phyloP scores from a whole-genome alignment of 768 basidiomycete species.

The Brasilioporus rufonigricans region DNA sequence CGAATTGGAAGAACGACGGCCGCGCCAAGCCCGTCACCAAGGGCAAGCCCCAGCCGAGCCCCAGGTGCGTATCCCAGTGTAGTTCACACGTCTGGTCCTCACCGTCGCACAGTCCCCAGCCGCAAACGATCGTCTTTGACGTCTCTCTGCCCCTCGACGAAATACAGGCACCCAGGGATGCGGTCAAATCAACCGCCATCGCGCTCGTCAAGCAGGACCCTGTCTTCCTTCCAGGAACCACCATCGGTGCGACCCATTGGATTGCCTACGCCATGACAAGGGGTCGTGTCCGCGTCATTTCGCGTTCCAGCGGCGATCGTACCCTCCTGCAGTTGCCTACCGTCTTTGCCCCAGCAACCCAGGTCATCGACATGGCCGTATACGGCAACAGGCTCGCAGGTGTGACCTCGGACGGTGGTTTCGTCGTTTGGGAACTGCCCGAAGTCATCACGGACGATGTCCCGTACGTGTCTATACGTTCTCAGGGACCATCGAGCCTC shows the following conservation, averaged over 20 bases:
- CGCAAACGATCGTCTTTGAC: conserved; percentile 73
- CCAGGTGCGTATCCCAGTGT: conserved; percentile 42
- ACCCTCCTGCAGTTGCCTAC: conserved; percentile 75
- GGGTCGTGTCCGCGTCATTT: conserved; percentile 88
- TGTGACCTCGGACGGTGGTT: conserved; percentile 84
- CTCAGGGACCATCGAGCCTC: neutral
- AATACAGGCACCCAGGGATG: conserved; percentile 71
- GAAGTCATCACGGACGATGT: conserved; percentile 83
- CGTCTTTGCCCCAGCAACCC: conserved; percentile 57
- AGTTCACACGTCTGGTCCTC: neutral
- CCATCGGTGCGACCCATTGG: conserved; percentile 90
- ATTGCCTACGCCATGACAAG: conserved; percentile 92
- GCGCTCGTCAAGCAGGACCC: conserved; percentile 85
- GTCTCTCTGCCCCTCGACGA: conserved; percentile 71
- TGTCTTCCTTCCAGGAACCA: conserved; percentile 80
- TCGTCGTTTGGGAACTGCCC: conserved; percentile 86
- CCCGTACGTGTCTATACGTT: conserved; percentile 51
- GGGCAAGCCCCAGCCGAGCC: conserved; percentile 52
- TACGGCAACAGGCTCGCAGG: conserved; percentile 80
- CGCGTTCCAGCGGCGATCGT: conserved; percentile 83
- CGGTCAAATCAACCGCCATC: conserved; percentile 86
- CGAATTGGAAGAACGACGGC: conserved; percentile 36
- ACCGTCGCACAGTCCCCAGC: conserved; percentile 44
- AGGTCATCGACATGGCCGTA: conserved; percentile 85
- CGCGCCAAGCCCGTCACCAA: conserved; percentile 39